Evolutionary conservation across 495 filamentous ascomycete species (phyloP), one percentile per base, ranked within the genome.

Genomic region (Neurospora tetraspora): DNA sequence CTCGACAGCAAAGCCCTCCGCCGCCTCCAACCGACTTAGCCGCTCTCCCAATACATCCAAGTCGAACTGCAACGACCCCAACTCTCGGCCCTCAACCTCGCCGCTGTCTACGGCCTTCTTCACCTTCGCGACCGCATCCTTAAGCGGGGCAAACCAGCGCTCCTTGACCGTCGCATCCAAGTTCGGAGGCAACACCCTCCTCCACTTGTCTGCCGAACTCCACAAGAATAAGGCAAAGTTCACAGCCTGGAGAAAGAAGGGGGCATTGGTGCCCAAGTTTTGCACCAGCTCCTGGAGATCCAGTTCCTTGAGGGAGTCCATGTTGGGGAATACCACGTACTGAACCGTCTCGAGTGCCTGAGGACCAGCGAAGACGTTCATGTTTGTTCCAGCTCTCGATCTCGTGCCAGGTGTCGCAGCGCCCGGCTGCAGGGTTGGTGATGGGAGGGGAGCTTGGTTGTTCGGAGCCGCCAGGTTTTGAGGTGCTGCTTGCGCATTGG

Each of bases 351-450:
- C 84, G 59, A 86, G 76, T 14, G 83, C 81, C 10, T 83, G 82
- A 4, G 88, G 84, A 2, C 83, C 86, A 10, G 88, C 78, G 73
- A 93, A 95, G 39, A 91, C 84, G 71, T 88, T 88, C 72, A 71
- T 77, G 74, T 12, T 20, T 12, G 53, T 34, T 69, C 39, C 53
- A 69, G 36, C 42, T 7, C 77, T 83, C 79, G 20, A 80, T 71
- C 71, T 69, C 40, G 36, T 78, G 72, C 18, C 73, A 61, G 39
- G 73, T 70, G 53, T 71, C 45, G 27, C 79, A 71, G 18, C 70
- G 16, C 68, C 68, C 34, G 31, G 79, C 75, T 68, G 43, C 71
- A 70, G 40, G 16, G 18, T 20, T 14, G 14, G 53, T 27, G 36
- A 47, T 31, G 6, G 59, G 36, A 23, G 43, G 9, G 42, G 53